Conservation (phyloP, 192 early-diverging fungal genomes). For the Coemansia sp. region DNA sequence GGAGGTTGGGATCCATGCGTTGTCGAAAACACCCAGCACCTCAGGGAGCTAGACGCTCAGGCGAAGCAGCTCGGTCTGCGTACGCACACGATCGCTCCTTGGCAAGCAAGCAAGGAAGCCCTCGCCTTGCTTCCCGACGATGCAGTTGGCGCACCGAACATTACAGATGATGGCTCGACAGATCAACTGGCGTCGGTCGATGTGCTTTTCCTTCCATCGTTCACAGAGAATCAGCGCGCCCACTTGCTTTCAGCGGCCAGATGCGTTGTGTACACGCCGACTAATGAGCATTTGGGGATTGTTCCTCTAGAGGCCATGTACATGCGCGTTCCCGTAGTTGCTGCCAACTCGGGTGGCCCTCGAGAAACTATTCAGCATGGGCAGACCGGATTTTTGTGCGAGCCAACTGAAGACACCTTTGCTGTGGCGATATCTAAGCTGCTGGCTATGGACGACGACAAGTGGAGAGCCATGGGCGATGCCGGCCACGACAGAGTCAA, state of each 20-base stretch:
- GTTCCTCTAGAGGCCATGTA: constrained; percentile 98
- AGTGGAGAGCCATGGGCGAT: constrained; percentile 59
- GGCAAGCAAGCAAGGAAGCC: background rate
- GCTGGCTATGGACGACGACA: constrained; percentile 36
- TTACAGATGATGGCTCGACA: background rate
- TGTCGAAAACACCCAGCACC: constrained; percentile 83
- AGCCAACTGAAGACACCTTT: constrained; percentile 60
- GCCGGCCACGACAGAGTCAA: constrained; percentile 62
- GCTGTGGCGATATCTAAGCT: constrained; percentile 59
- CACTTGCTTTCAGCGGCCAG: constrained; percentile 62
- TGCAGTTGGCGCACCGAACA: constrained; percentile 10
- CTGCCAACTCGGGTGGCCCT: constrained; percentile 82
- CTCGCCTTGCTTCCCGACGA: constrained; percentile 20
- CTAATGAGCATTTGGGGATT: constrained; percentile 94
- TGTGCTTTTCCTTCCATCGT: constrained; percentile 87
- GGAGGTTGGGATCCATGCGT: constrained; percentile 88
- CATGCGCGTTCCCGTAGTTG: constrained; percentile 80
- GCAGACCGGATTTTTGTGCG: constrained; percentile 75
- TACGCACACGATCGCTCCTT: constrained; percentile 35
- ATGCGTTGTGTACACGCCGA: constrained; percentile 85
- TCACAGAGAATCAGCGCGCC: constrained; percentile 76
- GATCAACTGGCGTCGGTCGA: constrained; percentile 49
- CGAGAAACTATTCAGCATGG: constrained; percentile 74
- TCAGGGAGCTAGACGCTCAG: constrained; percentile 64
- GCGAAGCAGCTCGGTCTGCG: constrained; percentile 49